Base-by-base conservation (phyloP, 495 filamentous ascomycete species). In the Penicillium manginii region DNA sequence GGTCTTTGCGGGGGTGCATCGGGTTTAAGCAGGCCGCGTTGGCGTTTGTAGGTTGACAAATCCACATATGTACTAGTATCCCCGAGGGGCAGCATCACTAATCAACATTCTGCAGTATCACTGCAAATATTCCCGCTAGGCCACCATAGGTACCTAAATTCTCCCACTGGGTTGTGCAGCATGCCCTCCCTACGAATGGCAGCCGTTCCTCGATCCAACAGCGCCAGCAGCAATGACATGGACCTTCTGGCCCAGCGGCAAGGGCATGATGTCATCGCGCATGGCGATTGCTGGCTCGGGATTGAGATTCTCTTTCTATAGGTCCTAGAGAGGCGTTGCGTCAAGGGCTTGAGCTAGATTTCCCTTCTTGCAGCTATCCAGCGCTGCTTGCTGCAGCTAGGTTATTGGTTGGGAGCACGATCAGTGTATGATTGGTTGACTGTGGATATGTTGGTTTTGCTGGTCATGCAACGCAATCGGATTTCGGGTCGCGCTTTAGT, bases 201-300 rank as follows among this genome's bases (percentile, higher is more conserved):
- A 17, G 2, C 17, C 14, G 40, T 14, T 32, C 39, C 39, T 33
- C 14, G 31, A 50, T 43, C 57, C 57, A 60, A 60, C 57, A 55
- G 45, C 52, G 51, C 43, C 12, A n/a, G 43, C 19, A 12, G 17
- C 26, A n/a, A 33, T 40, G 45, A 48, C 29, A 35, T 29, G 57
- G 18, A 9, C 29, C 10, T 23, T 23, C 26, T 33, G 40, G 8
- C 17, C 32, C 35, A 43, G 39, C 11, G 19, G 12, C 37, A 18
- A 21, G 33, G 50, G 11, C 35, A 32, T 59, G 57, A 59, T 54
- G 57, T 59, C 57, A 59, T 59, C 10, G 32, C 32, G 33, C 57
- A 22, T 40, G 50, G 31, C 9, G 37, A 33, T 51, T 40, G 35
- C 17, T 31, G 22, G 26, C 21, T 7, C 3, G 31, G 18, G n/a